A percentile compares a stretch with the other conserved stretches of the same genome.
phyloP scores from a whole-genome alignment of 139 green algal genomes.

The Volvox reticuliferus region DNA sequence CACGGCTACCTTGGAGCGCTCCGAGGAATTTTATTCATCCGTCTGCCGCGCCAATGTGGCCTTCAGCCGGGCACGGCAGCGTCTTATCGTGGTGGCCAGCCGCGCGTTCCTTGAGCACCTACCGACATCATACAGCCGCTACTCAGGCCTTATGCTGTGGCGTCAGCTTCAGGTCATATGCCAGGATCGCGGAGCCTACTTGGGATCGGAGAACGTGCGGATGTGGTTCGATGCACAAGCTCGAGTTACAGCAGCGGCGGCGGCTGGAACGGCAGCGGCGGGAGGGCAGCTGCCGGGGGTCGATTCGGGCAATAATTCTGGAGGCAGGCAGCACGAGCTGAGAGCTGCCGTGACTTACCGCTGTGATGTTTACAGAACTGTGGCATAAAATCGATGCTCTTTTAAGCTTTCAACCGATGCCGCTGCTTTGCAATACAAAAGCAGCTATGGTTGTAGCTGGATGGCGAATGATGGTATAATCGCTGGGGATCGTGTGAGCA shows the following conservation, averaged over 20 bases:
- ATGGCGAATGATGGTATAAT: no score
- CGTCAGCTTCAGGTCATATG: slow-evolving; percentile 17
- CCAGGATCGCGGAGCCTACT: not conserved
- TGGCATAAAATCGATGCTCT: not conserved
- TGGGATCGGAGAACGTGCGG: not conserved
- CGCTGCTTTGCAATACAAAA: no score
- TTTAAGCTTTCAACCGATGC: no score
- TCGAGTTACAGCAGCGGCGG: not conserved
- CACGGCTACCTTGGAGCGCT: not conserved
- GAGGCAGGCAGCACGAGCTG: not conserved
- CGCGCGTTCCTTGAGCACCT: not conserved
- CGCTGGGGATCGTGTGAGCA: no score
- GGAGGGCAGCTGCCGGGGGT: not conserved
- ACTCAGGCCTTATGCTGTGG: slow-evolving; percentile 4
- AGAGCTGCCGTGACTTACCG: not conserved
- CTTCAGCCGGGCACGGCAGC: slow-evolving; percentile 24
- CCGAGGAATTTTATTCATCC: slow-evolving; percentile 28
- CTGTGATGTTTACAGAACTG: not conserved
- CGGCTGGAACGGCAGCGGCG: not conserved
- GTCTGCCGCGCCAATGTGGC: slow-evolving; percentile 39
- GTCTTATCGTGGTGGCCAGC: slow-evolving; percentile 35
- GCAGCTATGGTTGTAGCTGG: no score
- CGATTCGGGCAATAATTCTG: no score
- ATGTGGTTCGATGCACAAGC: not conserved
- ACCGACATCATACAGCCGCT: not conserved